phyloP scores from a whole-genome alignment of 345 rosid species.

The Kernera saxatilis region DNA sequence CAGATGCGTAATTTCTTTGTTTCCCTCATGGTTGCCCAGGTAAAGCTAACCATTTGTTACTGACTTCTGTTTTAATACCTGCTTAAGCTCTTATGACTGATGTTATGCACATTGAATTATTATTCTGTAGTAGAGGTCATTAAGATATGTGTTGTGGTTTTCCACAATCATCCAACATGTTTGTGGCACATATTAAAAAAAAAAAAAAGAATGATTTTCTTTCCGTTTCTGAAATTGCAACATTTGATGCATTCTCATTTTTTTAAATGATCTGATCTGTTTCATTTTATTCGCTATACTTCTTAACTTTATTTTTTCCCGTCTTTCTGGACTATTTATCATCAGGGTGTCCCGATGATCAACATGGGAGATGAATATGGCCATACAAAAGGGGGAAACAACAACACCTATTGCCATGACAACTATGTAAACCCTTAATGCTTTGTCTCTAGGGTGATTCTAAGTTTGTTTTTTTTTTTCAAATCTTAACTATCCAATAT shows the following conservation, averaged over 20 bases:
- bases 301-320: neutral
- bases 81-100: neutral
- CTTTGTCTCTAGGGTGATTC: conserved; percentile 10
- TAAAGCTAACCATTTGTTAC: conserved; percentile 29
- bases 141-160: no score
- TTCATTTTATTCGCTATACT: neutral
- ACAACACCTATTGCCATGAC: conserved; percentile 93
- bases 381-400: conserved; percentile 95
- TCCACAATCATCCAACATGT: no score
- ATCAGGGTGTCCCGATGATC: conserved; percentile 97
- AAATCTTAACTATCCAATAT: conserved; percentile 14
- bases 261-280: neutral
- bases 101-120: neutral
- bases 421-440: conserved; percentile 49
- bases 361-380: conserved; percentile 99
- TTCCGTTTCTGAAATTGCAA: no score
- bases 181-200: no score
- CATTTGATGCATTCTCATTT: neutral
- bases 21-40: conserved; percentile 96
- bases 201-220: no score
- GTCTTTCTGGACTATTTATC: conserved; percentile 19
- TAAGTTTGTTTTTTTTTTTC: neutral
- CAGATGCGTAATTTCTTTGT: conserved; percentile 90
- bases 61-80: neutral
- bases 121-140: neutral